Conservation (phyloP, 306 rosid species). For the Vigna angularis region DNA sequence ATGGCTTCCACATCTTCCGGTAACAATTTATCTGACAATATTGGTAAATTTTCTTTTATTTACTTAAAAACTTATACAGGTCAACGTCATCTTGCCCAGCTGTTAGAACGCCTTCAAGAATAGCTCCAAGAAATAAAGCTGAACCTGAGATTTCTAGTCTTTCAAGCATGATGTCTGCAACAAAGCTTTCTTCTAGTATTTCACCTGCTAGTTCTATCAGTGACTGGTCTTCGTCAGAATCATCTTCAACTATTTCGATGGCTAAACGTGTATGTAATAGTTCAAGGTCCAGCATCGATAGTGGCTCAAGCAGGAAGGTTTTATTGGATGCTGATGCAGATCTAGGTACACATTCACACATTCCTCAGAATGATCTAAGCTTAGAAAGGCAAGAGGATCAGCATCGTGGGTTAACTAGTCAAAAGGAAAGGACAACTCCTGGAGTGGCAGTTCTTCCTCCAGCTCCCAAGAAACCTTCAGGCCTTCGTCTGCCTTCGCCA, state of each 20-base stretch:
- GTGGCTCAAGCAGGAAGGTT: constrained; percentile 55
- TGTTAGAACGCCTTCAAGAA: constrained; percentile 60
- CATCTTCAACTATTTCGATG: constrained; percentile 64
- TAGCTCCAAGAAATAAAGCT: constrained; percentile 50
- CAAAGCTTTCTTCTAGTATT: constrained; percentile 63
- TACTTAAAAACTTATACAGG: constrained; percentile 47
- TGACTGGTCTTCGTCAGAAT: constrained; percentile 89
- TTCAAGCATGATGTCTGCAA: constrained; percentile 54
- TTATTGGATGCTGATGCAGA: constrained; percentile 54
- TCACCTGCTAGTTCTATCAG: constrained; percentile 92
- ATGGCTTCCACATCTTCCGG: constrained; percentile 53
- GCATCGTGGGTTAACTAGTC: constrained; percentile 44
- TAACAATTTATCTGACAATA: constrained; percentile 51
- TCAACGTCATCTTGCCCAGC: constrained; percentile 57
- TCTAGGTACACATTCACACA: constrained; percentile 49
- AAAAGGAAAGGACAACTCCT: constrained; percentile 48
- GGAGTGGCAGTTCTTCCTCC: constrained; percentile 53
- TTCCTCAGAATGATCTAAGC: constrained; percentile 40
- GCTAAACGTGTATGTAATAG: constrained; percentile 54
- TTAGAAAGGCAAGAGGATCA: constrained; percentile 55
- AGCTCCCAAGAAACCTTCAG: constrained; percentile 68
- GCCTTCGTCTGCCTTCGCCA: constrained; percentile 88
- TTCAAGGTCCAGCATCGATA: constrained; percentile 74
- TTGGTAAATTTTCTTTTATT: constrained; percentile 57
- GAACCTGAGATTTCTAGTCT: constrained; percentile 56